Conservation (phyloP, 2,329 filamentous ascomycete genomes). For the Canariomyces notabilis region DNA sequence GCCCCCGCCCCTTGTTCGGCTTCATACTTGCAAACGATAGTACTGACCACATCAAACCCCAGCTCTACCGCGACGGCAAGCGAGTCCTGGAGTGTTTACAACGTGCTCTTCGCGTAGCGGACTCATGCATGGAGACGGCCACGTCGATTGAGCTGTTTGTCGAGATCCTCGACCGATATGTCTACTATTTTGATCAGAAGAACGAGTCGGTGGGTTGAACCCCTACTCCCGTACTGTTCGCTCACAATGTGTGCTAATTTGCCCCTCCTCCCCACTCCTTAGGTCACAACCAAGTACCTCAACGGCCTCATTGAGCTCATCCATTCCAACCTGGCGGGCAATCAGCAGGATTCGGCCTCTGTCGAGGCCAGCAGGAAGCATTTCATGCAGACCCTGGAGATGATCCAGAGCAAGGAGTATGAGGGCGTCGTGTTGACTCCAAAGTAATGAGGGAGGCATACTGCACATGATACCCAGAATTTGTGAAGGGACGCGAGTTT, state of each 20-base stretch:
- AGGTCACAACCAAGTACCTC: conserved; percentile 92
- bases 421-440: conserved; percentile 79
- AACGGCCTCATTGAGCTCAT: conserved; percentile 98
- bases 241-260: neutral
- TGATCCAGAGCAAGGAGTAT: conserved; percentile 86
- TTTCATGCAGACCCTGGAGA: conserved; percentile 90
- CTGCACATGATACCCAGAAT: neutral
- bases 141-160: conserved; percentile 97
- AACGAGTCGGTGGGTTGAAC: conserved; percentile 72
- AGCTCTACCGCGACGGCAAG: conserved; percentile 97
- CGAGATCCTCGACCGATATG: conserved; percentile 95
- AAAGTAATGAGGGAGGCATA: conserved; percentile 29
- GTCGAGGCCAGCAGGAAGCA: conserved; percentile 89
- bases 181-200: conserved; percentile 99
- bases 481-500: too few species aligned
- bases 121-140: conserved; percentile 98
- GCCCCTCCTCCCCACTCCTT: neutral
- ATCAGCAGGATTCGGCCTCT: conserved; percentile 72
- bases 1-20: conserved; percentile 36
- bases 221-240: neutral
- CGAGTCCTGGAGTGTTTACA: conserved; percentile 94
- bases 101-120: conserved; percentile 87
- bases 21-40: neutral
- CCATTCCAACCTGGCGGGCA: conserved; percentile 87
- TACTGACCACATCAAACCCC: neutral